These are phyloP conservation scores for Cronartium ribicola DNA, from an alignment of 1,284 basidiomycete species.

Conservation along the genomic window DNA sequence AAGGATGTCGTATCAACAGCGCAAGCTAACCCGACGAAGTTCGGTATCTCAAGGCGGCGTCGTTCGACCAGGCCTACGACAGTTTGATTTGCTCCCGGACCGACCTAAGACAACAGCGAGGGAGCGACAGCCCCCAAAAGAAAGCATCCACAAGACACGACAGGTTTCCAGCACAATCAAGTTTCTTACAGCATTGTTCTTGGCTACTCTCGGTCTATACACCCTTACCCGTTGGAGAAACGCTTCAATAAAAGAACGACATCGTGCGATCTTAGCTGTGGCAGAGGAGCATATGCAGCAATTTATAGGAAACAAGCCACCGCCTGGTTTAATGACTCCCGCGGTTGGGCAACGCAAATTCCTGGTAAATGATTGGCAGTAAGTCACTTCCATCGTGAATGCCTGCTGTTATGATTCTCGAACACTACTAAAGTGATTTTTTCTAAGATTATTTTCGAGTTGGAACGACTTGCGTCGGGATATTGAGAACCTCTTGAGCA, in stretches of 20 bases:
- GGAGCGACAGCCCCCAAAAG: neutral
- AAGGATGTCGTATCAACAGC: slow-evolving; percentile 5
- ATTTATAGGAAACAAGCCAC: neutral
- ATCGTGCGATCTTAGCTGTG: neutral
- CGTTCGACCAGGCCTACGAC: neutral
- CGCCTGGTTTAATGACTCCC: neutral
- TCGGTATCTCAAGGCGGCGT: neutral
- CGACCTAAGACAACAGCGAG: neutral
- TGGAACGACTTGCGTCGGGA: slow-evolving; percentile 1
- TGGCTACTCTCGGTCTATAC: neutral
- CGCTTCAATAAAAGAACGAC: neutral
- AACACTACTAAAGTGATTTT: neutral
- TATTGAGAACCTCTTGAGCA: neutral
- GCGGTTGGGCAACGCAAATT: slow-evolving; percentile 1
- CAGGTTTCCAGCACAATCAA: neutral
- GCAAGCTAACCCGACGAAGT: neutral
- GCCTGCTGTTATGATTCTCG: neutral
- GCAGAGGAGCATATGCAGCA: neutral
- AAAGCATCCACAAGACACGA: neutral
- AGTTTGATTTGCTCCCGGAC: neutral
- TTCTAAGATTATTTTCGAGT: neutral
- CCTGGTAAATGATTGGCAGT: slow-evolving; percentile 5
- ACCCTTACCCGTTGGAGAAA: neutral
- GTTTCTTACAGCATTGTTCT: neutral
- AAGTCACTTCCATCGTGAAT: neutral